Conservation (phyloP, 2,329 filamentous ascomycete species). For the Fusarium camptoceras region DNA sequence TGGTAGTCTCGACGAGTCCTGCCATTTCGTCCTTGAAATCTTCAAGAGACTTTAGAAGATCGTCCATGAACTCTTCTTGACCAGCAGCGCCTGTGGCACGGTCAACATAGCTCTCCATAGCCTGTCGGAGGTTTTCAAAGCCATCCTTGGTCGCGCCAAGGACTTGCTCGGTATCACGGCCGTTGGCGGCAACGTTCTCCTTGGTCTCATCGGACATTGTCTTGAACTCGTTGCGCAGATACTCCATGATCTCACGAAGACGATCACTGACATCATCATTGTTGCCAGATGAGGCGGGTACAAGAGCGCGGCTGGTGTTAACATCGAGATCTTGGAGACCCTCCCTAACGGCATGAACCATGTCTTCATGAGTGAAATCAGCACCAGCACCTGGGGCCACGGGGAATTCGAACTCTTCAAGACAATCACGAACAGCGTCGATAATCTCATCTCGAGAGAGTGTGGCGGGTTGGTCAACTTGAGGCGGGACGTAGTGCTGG, state of each 20-base stretch:
- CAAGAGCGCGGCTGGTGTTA: conserved; percentile 54
- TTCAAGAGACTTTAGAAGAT: conserved; percentile 73
- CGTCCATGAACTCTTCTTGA: conserved; percentile 83
- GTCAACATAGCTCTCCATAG: conserved; percentile 86
- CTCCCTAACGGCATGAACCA: conserved; percentile 72
- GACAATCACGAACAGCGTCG: conserved; percentile 83
- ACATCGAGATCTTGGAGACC: conserved; percentile 66
- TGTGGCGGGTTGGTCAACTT: conserved; percentile 74
- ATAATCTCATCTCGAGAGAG: conserved; percentile 87
- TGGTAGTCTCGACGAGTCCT: conserved; percentile 64
- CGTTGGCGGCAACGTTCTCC: conserved; percentile 82
- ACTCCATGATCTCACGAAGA: conserved; percentile 73
- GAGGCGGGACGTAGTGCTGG: conserved; percentile 81
- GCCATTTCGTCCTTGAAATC: conserved; percentile 75
- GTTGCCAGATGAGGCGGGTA: conserved; percentile 53
- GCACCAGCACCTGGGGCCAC: conserved; percentile 67
- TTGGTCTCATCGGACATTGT: conserved; percentile 73
- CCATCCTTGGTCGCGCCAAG: conserved; percentile 90
- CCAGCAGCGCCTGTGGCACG: conserved; percentile 74
- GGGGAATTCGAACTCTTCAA: conserved; percentile 86
- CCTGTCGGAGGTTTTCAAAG: conserved; percentile 80
- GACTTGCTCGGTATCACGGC: conserved; percentile 87
- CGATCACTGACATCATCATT: conserved; percentile 65
- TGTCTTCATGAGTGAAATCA: conserved; percentile 69
- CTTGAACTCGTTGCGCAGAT: conserved; percentile 69